Conservation (phyloP, 129 eudicot genomes). For the Saposhnikovia divaricata region DNA sequence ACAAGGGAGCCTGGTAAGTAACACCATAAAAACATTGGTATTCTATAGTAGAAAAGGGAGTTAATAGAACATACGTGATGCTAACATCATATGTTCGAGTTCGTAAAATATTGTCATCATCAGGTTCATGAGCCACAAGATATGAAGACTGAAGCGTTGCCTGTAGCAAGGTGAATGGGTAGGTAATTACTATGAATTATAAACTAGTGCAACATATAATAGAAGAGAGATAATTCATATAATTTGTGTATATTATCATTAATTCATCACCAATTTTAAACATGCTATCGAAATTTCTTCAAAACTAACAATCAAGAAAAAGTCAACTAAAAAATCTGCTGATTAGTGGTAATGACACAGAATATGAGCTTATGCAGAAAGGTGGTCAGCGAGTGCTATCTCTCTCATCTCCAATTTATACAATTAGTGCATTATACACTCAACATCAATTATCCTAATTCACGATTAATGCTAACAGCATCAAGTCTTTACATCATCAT, state of each 20-base stretch:
- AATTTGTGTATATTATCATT: background rate
- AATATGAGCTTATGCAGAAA: background rate
- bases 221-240: background rate
- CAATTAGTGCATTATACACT: background rate
- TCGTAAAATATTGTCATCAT: slow-evolving; percentile 84
- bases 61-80: slow-evolving; percentile 66
- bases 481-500: background rate
- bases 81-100: slow-evolving; percentile 98
- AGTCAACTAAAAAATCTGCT: background rate
- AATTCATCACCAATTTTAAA: background rate
- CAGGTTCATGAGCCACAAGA: slow-evolving; percentile 96
- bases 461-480: background rate
- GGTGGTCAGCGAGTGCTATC: too few species aligned
- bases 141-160: slow-evolving; percentile 80
- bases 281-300: background rate
- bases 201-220: background rate
- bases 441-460: background rate
- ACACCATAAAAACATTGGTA: background rate
- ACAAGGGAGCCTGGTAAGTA: background rate
- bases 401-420: background rate
- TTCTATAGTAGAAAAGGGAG: background rate
- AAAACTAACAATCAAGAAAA: background rate
- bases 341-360: background rate
- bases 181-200: background rate
- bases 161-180: slow-evolving; percentile 29